A percentile compares a stretch with the other conserved stretches of the same genome.
phyloP scores from a whole-genome alignment of 257 asterid species.

The Ehretia macrophylla region DNA sequence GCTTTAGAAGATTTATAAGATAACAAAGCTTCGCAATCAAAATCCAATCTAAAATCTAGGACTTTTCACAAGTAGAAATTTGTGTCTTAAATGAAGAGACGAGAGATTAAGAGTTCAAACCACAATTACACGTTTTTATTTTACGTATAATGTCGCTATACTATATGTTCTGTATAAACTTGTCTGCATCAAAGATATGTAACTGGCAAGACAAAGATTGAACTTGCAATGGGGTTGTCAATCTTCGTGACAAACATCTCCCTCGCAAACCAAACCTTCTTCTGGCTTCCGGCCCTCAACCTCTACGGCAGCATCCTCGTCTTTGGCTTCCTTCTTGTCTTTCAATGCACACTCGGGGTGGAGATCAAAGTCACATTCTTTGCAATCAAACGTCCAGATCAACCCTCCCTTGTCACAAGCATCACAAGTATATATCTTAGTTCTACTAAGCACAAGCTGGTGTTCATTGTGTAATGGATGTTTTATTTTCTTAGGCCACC shows the following conservation, averaged over 20 bases:
- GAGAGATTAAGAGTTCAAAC: no score
- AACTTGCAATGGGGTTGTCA: not conserved
- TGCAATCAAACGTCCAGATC: constrained; percentile 59
- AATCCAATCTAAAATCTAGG: no score
- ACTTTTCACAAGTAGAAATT: no score
- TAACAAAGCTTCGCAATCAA: no score
- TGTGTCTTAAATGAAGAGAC: no score
- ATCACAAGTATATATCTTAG: constrained; percentile 44
- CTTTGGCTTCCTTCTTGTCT: constrained; percentile 13
- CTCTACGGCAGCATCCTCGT: not conserved
- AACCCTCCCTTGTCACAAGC: constrained; percentile 52
- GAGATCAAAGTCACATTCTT: constrained; percentile 62
- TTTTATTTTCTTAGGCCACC: constrained; percentile 61
- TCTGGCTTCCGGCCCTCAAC: constrained; percentile 4
- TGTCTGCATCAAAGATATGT: no score
- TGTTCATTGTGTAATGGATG: constrained; percentile 45
- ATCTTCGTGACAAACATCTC: constrained; percentile 23
- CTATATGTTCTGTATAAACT: no score
- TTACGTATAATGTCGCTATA: no score
- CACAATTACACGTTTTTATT: no score
- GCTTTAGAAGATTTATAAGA: no score
- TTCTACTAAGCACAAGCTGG: constrained; percentile 53
- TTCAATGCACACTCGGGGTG: constrained; percentile 61
- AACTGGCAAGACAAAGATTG: no score
- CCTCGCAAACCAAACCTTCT: constrained; percentile 26